phyloP scores from a whole-genome alignment of 768 basidiomycete species.

The Tricholoma flavovirens region DNA sequence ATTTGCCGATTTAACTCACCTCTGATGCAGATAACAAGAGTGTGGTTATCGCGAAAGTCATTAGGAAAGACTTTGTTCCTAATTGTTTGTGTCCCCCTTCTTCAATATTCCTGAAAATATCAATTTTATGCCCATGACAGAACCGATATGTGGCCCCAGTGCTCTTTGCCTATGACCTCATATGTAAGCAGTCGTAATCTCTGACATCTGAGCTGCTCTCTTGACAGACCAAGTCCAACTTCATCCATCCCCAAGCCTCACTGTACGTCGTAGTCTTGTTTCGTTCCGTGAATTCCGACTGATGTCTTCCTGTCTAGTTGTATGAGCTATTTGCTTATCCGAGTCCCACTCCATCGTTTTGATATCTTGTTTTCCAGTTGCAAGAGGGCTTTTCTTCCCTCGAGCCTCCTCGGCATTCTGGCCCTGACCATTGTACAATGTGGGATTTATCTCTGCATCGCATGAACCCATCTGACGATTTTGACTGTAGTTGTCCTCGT shows the following conservation, averaged over 20 bases:
- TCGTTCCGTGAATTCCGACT: neutral
- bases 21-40: neutral
- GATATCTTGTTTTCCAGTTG: neutral
- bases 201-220: neutral
- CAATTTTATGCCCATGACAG: neutral
- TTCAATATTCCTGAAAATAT: neutral
- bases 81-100: neutral
- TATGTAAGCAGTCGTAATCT: neutral
- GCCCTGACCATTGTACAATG: neutral
- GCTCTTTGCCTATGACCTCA: neutral
- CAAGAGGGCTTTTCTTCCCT: neutral
- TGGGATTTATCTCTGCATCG: neutral
- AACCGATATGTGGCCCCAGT: constrained; percentile 2
- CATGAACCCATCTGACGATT: neutral
- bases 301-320: neutral
- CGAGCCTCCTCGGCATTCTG: neutral
- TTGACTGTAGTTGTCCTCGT: constrained; percentile 17
- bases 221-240: neutral
- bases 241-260: neutral
- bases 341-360: neutral
- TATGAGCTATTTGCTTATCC: neutral
- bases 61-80: neutral
- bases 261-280: neutral
- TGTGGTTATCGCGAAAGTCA: neutral
- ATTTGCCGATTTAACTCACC: no score